Evolutionary conservation across 1,284 basidiomycete species (phyloP).

Genomic region (Neolentinus lepideus): DNA sequence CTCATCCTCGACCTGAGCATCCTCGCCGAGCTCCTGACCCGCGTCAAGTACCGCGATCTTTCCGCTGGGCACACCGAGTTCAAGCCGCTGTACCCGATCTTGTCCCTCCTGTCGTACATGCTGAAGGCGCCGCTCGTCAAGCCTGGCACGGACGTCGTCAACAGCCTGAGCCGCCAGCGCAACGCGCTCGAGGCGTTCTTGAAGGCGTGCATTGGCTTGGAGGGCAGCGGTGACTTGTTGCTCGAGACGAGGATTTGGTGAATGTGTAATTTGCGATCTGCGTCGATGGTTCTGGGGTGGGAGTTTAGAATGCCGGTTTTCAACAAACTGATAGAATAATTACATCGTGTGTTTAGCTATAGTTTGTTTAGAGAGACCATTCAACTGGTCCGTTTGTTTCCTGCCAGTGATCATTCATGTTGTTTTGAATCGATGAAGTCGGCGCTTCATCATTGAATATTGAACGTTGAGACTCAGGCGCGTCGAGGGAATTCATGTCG

Average conservation of each 20-base stretch:
- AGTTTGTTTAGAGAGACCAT: background rate
- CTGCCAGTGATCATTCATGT: too few relatives aligned
- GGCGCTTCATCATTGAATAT: too few relatives aligned
- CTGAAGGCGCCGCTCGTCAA: slow-evolving; percentile 98
- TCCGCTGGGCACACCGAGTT: slow-evolving; percentile 48
- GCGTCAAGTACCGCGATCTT: slow-evolving; percentile 77
- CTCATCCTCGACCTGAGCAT: slow-evolving; percentile 93
- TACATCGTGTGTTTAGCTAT: background rate
- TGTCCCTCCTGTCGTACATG: slow-evolving; percentile 92
- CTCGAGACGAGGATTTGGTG: slow-evolving; percentile 87
- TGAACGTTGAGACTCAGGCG: too few relatives aligned
- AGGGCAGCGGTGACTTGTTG: slow-evolving; percentile 76
- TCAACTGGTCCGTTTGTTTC: background rate
- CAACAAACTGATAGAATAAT: background rate
- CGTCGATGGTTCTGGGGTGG: too few relatives aligned
- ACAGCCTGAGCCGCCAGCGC: slow-evolving; percentile 91
- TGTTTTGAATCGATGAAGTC: too few relatives aligned
- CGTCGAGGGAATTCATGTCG: too few relatives aligned
- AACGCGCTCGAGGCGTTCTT: slow-evolving; percentile 91
- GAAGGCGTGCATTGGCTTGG: slow-evolving; percentile 87
- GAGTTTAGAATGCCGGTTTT: background rate
- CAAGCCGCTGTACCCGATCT: slow-evolving; percentile 78
- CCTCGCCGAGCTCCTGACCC: slow-evolving; percentile 91
- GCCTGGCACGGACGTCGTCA: slow-evolving; percentile 92
- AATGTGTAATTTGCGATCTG: slow-evolving; percentile 14